Evolutionary conservation across 805 yeast genomes (phyloP).

Genomic region (Starmera dryadoides): DNA sequence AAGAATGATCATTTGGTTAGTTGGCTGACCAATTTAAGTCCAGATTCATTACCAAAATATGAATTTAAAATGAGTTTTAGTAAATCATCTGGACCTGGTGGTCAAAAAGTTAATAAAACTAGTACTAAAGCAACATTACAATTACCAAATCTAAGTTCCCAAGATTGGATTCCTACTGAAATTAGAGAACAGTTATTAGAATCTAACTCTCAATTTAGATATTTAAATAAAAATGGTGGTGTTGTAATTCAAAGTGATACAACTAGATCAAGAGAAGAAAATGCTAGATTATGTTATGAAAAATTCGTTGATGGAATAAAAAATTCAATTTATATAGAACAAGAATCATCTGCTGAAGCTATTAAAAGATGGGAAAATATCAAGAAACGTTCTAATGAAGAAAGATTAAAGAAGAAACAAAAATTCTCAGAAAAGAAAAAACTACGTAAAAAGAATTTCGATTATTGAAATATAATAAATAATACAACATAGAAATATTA

Average conservation of each 20-base stretch:
- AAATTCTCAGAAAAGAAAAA: constrained; percentile 29
- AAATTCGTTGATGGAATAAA: constrained; percentile 51
- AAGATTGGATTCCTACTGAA: constrained; percentile 54
- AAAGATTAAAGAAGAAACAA: constrained; percentile 29
- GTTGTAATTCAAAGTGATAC: constrained; percentile 55
- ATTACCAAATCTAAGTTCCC: constrained; percentile 36
- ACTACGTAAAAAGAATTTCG: constrained; percentile 17
- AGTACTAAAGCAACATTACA: constrained; percentile 59
- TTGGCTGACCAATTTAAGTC: constrained; percentile 34
- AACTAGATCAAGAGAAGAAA: constrained; percentile 50
- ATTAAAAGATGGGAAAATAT: constrained; percentile 43
- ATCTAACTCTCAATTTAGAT: constrained; percentile 36
- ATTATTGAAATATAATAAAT: neutral
- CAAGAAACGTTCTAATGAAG: constrained; percentile 24
- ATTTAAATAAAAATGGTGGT: constrained; percentile 44
- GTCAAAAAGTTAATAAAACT: constrained; percentile 76
- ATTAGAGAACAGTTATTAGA: constrained; percentile 34
- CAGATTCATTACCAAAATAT: constrained; percentile 33
- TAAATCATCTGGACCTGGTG: constrained; percentile 80
- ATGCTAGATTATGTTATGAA: constrained; percentile 50
- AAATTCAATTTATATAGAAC: constrained; percentile 35
- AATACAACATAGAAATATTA: too few relatives aligned
- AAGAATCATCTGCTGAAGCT: constrained; percentile 39
- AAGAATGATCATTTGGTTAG: neutral
- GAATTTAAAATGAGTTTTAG: constrained; percentile 39